phyloP scores from a whole-genome alignment of 805 yeast species.

The Wickerhamomyces silvicola region DNA sequence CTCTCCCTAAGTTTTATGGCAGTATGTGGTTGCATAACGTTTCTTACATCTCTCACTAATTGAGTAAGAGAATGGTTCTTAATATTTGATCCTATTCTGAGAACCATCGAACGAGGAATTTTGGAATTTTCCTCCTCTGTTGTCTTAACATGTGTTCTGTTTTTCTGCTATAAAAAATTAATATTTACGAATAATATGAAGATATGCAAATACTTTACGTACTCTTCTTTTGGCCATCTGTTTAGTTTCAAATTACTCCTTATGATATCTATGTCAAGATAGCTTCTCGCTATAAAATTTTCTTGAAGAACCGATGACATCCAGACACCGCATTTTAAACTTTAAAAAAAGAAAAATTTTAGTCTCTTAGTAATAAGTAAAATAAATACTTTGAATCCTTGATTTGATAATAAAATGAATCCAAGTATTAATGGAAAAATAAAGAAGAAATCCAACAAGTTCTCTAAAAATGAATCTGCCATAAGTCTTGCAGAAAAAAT shows the following conservation, averaged over 20 bases:
- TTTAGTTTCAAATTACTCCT: not conserved
- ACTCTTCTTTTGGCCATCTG: slow-evolving; percentile 50
- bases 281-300: slow-evolving; percentile 7
- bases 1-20: slow-evolving; percentile 85
- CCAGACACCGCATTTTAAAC: slow-evolving; percentile 15
- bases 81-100: slow-evolving; percentile 72
- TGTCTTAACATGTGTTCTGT: slow-evolving; percentile 73
- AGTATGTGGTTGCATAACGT: slow-evolving; percentile 94
- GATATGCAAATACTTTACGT: slow-evolving; percentile 9
- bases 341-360: slow-evolving; percentile 4
- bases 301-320: slow-evolving; percentile 19
- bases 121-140: slow-evolving; percentile 62
- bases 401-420: too few relatives aligned
- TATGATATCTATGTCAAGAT: not conserved
- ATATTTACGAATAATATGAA: slow-evolving; percentile 7
- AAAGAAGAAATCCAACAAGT: slow-evolving; percentile 20
- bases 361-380: not conserved
- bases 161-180: slow-evolving; percentile 45
- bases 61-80: slow-evolving; percentile 79
- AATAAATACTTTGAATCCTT: too few relatives aligned
- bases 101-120: slow-evolving; percentile 91
- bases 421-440: slow-evolving; percentile 7
- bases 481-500: slow-evolving; percentile 53
- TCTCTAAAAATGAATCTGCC: slow-evolving; percentile 28
- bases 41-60: slow-evolving; percentile 80